Base-by-base conservation (phyloP, 2,329 filamentous ascomycete genomes). In the Penicillium sp. region DNA sequence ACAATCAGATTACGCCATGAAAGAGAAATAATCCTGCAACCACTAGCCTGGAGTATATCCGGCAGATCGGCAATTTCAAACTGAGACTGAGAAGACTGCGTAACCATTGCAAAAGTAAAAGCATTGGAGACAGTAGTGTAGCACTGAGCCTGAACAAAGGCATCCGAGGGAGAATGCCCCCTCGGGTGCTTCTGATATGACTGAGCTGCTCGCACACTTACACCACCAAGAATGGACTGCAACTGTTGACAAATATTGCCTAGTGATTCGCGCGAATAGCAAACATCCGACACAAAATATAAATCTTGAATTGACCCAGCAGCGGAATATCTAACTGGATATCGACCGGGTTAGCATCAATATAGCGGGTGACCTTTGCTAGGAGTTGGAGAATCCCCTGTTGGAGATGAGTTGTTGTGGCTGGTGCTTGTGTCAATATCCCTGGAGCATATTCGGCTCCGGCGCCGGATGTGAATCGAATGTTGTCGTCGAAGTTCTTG, bases 301-400 rank as follows among this genome's bases (percentile, higher is more conserved):
- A 91, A 44, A 91, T 82, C 47, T 87, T 82, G 76, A 92, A 92
- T 67, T 92, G 89, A 26, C 89, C 86, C 6, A 92, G 77, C 72
- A 90, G 83, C 1, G 89, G 89, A 43, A 92, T 89, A 66, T 92
- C 89, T 6, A 90, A 83, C 69, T 92, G 88, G 29, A 92, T 77
- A 63, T 92, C 86, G 40, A 92, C 84, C 0, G 89, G 89, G 65
- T 92, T 92, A 4, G 88, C 86, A 72, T 92, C 89, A 50, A 91
- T 82, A 68, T 88, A 91, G 29, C 89, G 82, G 0, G 87, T 89
- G 18, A 87, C 88, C 72, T 85, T 88, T 39, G 86, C 86, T 2
- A 89, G 89, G 3, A 85, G 82, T 26, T 89, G 77, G 22, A 84
- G 67, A 6, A 69, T 64, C 0, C 77, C 77, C 0, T 76, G 72